Evolutionary conservation across 1,284 basidiomycete species (phyloP).

Genomic region (Afroboletus lepidellus): DNA sequence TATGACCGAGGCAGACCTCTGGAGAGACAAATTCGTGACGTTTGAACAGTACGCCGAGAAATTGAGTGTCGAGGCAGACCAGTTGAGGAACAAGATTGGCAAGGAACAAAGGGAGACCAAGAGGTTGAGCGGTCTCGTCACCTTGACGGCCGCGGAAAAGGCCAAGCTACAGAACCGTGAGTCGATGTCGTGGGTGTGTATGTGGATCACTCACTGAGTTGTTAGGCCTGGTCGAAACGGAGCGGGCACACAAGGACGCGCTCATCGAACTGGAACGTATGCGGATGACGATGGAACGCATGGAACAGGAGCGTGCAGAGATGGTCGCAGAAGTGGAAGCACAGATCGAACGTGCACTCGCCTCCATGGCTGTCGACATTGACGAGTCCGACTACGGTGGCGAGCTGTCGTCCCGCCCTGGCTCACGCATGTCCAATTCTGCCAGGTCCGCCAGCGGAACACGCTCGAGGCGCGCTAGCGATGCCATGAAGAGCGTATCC

Average conservation of each 20-base stretch:
- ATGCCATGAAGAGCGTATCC: constrained; percentile 44
- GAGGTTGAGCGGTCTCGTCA: constrained; percentile 74
- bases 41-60: constrained; percentile 93
- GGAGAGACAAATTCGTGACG: constrained; percentile 88
- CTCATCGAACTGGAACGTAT: constrained; percentile 67
- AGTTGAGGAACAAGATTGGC: constrained; percentile 78
- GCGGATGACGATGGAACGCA: constrained; percentile 75
- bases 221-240: constrained; percentile 67
- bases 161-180: constrained; percentile 68
- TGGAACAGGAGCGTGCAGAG: constrained; percentile 80
- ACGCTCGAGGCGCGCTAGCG: constrained; percentile 55
- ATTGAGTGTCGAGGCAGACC: constrained; percentile 78
- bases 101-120: constrained; percentile 87
- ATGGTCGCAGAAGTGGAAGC: constrained; percentile 88
- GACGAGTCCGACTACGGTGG: constrained; percentile 70
- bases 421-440: constrained; percentile 41
- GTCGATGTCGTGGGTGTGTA: constrained; percentile 29
- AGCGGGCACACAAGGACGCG: constrained; percentile 70
- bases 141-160: constrained; percentile 75
- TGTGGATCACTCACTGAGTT: constrained; percentile 11
- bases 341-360: constrained; percentile 80
- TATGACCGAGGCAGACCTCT: constrained; percentile 87
- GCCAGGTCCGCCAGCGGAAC: constrained; percentile 48
- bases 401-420: constrained; percentile 47
- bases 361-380: constrained; percentile 77